These are phyloP conservation scores for Phialophora macrospora DNA, from an alignment of 2,329 filamentous ascomycete species.

Conservation along the genomic window DNA sequence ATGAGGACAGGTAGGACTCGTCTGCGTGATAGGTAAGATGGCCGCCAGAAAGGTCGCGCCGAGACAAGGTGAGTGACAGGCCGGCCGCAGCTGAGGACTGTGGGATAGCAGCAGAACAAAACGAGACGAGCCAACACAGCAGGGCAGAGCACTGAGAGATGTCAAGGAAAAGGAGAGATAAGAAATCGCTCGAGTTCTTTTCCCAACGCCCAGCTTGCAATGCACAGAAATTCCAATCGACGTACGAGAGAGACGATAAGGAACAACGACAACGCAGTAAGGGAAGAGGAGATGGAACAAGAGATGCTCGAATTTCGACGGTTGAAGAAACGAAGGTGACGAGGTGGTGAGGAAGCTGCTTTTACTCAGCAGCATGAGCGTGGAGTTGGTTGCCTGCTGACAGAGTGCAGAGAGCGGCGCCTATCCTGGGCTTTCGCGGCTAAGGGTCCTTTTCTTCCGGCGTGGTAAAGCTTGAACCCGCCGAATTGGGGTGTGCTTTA, in stretches of 20 bases:
- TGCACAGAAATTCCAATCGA: constrained; percentile 38
- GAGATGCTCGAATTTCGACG: constrained; percentile 32
- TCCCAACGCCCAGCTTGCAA: constrained; percentile 39
- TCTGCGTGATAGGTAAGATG: constrained; percentile 23
- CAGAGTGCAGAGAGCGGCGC: background rate
- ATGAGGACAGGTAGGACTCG: constrained; percentile 31
- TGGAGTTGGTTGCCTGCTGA: constrained; percentile 5
- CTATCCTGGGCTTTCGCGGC: background rate
- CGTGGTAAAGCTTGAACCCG: constrained; percentile 1
- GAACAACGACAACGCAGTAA: constrained; percentile 22
- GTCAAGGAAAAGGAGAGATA: constrained; percentile 37
- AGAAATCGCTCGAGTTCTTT: constrained; percentile 37
- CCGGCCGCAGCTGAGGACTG: constrained; percentile 20
- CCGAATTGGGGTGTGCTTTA: constrained; percentile 9
- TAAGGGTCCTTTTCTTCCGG: background rate
- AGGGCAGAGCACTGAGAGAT: constrained; percentile 23
- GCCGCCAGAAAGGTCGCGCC: constrained; percentile 34
- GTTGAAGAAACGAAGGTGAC: constrained; percentile 22
- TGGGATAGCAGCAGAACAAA: constrained; percentile 35
- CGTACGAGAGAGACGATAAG: constrained; percentile 25
- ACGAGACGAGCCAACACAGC: constrained; percentile 26
- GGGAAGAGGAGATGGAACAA: constrained; percentile 32
- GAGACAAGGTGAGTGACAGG: constrained; percentile 24
- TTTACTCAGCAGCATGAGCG: constrained; percentile 6
- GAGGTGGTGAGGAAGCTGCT: constrained; percentile 7